Evolutionary conservation across 2,329 filamentous ascomycete species (phyloP), one percentile per base, ranked within the genome.

Genomic region (Tolypocladium album): DNA sequence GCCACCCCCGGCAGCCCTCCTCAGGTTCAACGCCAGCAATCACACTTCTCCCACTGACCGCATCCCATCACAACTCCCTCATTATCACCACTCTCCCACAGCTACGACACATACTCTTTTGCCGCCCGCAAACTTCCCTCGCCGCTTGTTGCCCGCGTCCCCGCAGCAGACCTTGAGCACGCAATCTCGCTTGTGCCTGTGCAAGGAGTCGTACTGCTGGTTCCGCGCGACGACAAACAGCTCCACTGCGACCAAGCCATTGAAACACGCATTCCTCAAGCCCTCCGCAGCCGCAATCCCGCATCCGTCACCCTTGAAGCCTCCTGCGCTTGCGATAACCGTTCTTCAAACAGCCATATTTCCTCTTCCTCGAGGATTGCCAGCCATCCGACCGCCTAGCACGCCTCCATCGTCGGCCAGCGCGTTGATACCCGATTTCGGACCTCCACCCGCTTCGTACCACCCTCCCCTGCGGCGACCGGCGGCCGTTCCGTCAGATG

Each of bases 401-500:
- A 53, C 50, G 31, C 27, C 6, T 20, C 31, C 31, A 34, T 22
- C 27, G 17, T 53, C 50, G 8, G 36, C 20, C 50, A 34, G 20
- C 20, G 27, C 27, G 9, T 36, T 11, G 50, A n/a, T 36, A 53
- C 27, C 50, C 31, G 50, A 36, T 20, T 22, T 34, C 31, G 31
- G 50, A 53, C 50, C 17, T 22, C 9, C 31, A 17, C 27, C 17
- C 17, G 50, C 27, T 36, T n/a, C 20, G 20, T 17, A 22, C 27
- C 27, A 31, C 47, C 20, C 50, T 36, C 31, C 27, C 50, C 31
- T 53, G 57, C 63, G 63, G 62, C 66, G 64, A 62, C 65, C 58
- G 63, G 60, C 59, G 63, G 60, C 60, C 64, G 38, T 66, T 59
- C 62, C 63, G 50, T 64, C 69, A 67, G 67, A 77, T 76, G 75